These are phyloP conservation scores for Fusarium verrucosum DNA, from an alignment of 2,329 filamentous ascomycete genomes.

Conservation along the genomic window DNA sequence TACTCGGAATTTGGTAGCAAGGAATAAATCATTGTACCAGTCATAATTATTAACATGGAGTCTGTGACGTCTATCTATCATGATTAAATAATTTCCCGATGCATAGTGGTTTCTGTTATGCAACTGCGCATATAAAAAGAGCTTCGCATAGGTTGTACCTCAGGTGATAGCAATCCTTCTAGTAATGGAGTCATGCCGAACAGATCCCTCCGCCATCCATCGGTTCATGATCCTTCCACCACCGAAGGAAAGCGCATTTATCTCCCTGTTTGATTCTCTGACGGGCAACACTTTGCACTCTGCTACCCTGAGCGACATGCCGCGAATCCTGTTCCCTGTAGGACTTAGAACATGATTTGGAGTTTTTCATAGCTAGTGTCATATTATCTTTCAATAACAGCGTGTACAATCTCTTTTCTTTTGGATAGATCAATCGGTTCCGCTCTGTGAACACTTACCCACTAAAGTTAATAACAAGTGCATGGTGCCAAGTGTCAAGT, in stretches of 20 bases:
- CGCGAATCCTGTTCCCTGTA: not conserved
- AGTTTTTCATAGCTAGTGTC: not conserved
- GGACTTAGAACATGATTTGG: not conserved
- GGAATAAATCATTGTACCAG: no score
- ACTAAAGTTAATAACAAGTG: no score
- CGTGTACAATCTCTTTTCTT: not conserved
- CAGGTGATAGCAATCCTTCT: no score
- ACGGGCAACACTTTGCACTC: constrained; percentile 16
- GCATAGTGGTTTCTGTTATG: no score
- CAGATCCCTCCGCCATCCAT: constrained; percentile 1
- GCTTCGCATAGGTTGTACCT: no score
- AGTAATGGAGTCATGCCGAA: constrained; percentile 19
- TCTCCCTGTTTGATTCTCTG: constrained; percentile 11
- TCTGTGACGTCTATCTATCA: no score
- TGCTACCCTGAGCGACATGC: constrained; percentile 13
- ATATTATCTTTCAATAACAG: not conserved
- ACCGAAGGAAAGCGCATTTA: constrained; percentile 2
- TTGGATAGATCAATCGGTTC: rapidly evolving
- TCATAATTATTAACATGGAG: no score
- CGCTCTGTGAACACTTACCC: no score
- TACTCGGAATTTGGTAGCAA: no score
- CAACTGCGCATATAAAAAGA: no score
- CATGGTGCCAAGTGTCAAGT: no score
- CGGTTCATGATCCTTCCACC: constrained; percentile 5
- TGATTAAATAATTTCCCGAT: no score